Base-by-base conservation (phyloP, 2,329 filamentous ascomycete genomes). In the Gremmenia infestans region DNA sequence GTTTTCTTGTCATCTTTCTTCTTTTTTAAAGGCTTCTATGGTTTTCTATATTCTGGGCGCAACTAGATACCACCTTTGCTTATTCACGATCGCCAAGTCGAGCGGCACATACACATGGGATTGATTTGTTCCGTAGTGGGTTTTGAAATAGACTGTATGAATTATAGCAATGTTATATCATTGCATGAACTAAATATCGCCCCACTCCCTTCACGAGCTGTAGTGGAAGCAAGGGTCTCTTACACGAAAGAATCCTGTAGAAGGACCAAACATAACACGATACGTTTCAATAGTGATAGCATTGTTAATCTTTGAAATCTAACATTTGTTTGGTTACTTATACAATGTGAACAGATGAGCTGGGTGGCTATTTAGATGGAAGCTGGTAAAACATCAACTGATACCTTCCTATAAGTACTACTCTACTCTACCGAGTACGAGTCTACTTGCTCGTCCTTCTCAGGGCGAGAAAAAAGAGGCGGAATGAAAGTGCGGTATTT, bases 21-120 rank as follows among this genome's bases (percentile, higher is more conserved):
- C 50, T 53, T 49, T 53, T 48, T 32, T 50, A 22, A 25, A 55
- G 25, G 48, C 28, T 43, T 28, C 55, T 25, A 48, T 19, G 17
- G 47, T 32, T 54, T 54, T 52, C 28, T 40, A 49, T 43, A 22
- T 57, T 47, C 45, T 53, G 55, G 65, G 65, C 62, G 65, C 59
- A 65, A 58, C 62, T 67, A 68, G 65, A 68, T 67, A 67, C 65
- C 65, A 68, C 60, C 43, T 61, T 58, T 60, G 46, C 54, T 62
- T 56, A 48, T 32, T 28, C 32, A 19, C n/a, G 12, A 4, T 7
- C 28, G 28, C 22, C 35, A 23, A 35, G 23, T 36, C 25, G 19
- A 37, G 45, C 43, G 37, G 42, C 22, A 25, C 25, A 48, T 54
- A 43, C 8, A 52, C 15, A 35, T 50, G 9, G 9, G 48, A 19